phyloP scores from a whole-genome alignment of 1,284 basidiomycete species.

The Trichosporon asahii region DNA sequence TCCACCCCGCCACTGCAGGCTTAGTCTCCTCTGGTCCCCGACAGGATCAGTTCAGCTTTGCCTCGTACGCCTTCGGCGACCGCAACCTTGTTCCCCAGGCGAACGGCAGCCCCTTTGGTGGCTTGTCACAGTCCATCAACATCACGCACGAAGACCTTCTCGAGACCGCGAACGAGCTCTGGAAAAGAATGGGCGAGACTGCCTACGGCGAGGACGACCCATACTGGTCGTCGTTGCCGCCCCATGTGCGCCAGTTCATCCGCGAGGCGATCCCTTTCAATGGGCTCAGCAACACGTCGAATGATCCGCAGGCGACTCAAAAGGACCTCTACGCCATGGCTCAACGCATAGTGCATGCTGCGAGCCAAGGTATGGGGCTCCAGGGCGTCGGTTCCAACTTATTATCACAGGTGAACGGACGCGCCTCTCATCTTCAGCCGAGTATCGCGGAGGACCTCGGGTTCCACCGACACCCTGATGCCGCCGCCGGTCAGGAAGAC shows the following conservation, averaged over 20 bases:
- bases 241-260: conserved; percentile 59
- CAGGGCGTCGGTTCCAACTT: conserved; percentile 45
- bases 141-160: conserved; percentile 52
- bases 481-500: conserved; percentile 37
- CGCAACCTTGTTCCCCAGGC: conserved; percentile 16
- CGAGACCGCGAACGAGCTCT: conserved; percentile 52
- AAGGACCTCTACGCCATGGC: conserved; percentile 63
- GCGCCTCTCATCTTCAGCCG: conserved; percentile 33
- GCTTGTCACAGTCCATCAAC: conserved; percentile 37
- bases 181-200: conserved; percentile 52
- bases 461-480: conserved; percentile 55
- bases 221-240: conserved; percentile 60
- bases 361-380: conserved; percentile 56
- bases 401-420: conserved; percentile 35
- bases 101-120: conserved; percentile 36
- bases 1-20: background rate
- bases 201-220: conserved; percentile 56
- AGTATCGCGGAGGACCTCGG: conserved; percentile 55
- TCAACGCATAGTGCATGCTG: conserved; percentile 60
- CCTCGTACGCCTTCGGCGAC: conserved; percentile 25
- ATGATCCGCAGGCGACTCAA: conserved; percentile 40
- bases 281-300: conserved; percentile 31
- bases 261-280: conserved; percentile 57
- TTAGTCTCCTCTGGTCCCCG: background rate
- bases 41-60: conserved; percentile 24